phyloP scores from a whole-genome alignment of 495 filamentous ascomycete genomes.

The Neurospora tetraspora region DNA sequence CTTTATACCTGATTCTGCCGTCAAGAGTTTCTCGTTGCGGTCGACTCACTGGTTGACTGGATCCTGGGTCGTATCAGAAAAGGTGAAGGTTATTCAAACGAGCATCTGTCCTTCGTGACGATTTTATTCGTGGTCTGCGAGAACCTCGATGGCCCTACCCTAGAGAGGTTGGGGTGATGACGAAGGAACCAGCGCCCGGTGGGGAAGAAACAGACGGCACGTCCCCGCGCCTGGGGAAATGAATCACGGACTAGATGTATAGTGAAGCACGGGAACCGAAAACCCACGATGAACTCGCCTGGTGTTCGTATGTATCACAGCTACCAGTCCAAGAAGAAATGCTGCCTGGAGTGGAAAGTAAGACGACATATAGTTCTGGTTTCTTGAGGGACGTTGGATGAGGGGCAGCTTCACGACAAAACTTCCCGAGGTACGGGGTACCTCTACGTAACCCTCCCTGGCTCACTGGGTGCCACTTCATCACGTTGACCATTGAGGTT shows the following conservation, averaged over 20 bases:
- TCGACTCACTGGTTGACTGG: neutral
- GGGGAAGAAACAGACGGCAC: neutral
- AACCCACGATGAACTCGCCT: neutral
- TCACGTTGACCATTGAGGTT: neutral
- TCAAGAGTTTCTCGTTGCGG: neutral
- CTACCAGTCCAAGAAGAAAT: neutral
- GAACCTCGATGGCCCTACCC: neutral
- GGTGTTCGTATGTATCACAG: neutral
- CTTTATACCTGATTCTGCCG: neutral
- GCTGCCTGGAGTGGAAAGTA: neutral
- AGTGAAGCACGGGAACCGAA: neutral
- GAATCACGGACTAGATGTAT: conserved; percentile 9
- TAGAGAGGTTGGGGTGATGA: neutral
- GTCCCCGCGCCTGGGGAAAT: conserved; percentile 19
- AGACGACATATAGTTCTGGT: neutral
- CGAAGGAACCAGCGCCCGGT: neutral
- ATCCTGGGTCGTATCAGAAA: neutral
- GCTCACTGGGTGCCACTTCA: neutral
- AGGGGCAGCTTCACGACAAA: neutral
- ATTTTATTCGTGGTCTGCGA: neutral
- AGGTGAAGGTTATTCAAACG: neutral
- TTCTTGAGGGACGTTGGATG: neutral
- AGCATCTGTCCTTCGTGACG: neutral
- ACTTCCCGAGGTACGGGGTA: neutral
- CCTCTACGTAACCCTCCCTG: neutral